Base-by-base conservation (phyloP, 169 alveolate genomes). In the Eimeria praecox region DNA sequence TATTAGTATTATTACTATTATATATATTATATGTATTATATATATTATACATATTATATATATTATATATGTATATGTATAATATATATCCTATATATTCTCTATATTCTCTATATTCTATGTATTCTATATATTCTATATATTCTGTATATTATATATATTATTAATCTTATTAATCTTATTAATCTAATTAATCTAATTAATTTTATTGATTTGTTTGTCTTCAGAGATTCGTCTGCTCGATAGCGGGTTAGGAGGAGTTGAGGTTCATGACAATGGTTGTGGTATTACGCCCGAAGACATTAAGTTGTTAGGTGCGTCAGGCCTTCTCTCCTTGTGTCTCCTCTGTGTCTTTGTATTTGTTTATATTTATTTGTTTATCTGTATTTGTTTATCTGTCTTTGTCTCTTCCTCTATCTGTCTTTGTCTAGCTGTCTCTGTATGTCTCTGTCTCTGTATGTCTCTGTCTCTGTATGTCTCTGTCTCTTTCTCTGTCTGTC, bases 221-320 rank as follows among this genome's bases (percentile, higher is more conserved):
- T 38, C 46, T 40, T 16, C 96, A 97, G 99, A 97, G 52, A 97
- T 99, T 33, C 97, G 97, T 52, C 95, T 99, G 59, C 94, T 97
- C 38, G 98, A 98, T 85, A 95, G 96, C 90, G 99, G 99, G 16
- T 80, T 97, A 18, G 98, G 98, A 18, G 97, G 99, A 20, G 97
- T 99, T 59, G 99, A 98, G 95, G 99, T 99, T 22, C 88, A 95
- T 9, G 99, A 99, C 97, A 98, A 99, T 95, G 99, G 99, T 8
- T 66, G 80, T 27, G 99, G 99, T 40, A 98, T 99, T 40, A 95
- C 96, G 40, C 98, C 98, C 52, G 94, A 96, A 46, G 98, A 98
- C 97, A 97, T 98, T 89, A 98, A 98, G 56, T 71, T 90, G 38
- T 93, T 98, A 0, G 98, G 97, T 56, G 35, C 8, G 80, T 62